These are phyloP conservation scores for Mimosa pudica DNA, from an alignment of 306 rosid genomes.

Conservation along the genomic window DNA sequence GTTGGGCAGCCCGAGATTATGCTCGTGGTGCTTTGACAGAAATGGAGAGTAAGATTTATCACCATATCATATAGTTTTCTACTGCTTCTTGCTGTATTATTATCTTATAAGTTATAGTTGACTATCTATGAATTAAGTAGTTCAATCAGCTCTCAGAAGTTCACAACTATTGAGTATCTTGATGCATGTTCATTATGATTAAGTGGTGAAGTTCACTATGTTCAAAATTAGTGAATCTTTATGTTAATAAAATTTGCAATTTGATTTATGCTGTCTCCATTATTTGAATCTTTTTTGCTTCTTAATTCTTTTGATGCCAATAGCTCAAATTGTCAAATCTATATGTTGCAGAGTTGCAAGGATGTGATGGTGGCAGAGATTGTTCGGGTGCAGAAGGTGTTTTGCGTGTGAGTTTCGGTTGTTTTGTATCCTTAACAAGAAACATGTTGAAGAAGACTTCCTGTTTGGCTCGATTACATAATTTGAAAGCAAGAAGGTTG, in stretches of 20 bases:
- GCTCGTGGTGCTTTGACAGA: slow-evolving; percentile 70
- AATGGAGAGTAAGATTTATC: slow-evolving; percentile 72
- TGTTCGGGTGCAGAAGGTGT: slow-evolving; percentile 98
- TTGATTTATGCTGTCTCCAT: slow-evolving; percentile 6
- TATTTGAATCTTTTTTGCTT: not conserved
- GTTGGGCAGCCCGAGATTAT: slow-evolving; percentile 96
- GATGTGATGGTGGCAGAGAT: slow-evolving; percentile 78
- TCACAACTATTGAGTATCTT: slow-evolving; percentile 12
- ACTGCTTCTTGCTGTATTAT: too few species aligned
- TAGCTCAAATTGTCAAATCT: slow-evolving; percentile 19
- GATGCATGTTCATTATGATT: not conserved
- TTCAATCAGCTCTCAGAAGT: slow-evolving; percentile 1
- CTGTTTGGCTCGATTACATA: not conserved
- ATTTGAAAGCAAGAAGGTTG: slow-evolving; percentile 7
- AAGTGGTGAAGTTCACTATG: not conserved
- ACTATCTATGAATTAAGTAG: slow-evolving; percentile 1
- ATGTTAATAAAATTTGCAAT: not conserved
- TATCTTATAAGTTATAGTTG: too few species aligned
- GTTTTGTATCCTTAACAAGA: slow-evolving; percentile 79
- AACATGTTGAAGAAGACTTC: slow-evolving; percentile 17
- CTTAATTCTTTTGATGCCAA: slow-evolving; percentile 9
- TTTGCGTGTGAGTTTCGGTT: slow-evolving; percentile 93
- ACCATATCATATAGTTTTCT: slow-evolving; percentile 17
- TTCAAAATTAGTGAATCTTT: not conserved
- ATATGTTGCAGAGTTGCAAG: slow-evolving; percentile 64